These are phyloP conservation scores for Shiraia sp. DNA, from an alignment of 2,329 filamentous ascomycete genomes.

Conservation along the genomic window DNA sequence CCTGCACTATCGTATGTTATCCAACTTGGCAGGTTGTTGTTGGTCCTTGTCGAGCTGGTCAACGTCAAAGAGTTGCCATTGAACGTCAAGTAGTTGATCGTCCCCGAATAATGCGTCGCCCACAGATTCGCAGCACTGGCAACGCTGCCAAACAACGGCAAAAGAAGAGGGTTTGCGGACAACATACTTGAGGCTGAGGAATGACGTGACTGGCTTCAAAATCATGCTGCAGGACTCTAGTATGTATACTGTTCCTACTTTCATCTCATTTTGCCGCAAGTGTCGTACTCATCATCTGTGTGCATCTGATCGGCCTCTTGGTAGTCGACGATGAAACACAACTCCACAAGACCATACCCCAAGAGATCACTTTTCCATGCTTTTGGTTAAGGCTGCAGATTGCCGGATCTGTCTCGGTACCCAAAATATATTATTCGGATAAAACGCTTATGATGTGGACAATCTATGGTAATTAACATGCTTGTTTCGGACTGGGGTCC, in stretches of 20 bases:
- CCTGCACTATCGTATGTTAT: conserved; percentile 33
- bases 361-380: conserved; percentile 8
- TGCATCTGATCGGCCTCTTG: conserved; percentile 10
- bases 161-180: conserved; percentile 20
- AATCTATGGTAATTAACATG: conserved; percentile 17
- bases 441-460: conserved; percentile 9
- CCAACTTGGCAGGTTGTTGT: conserved; percentile 35
- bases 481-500: conserved; percentile 13
- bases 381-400: conserved; percentile 6
- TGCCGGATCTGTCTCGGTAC: conserved; percentile 7
- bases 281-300: conserved; percentile 11
- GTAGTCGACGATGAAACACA: conserved; percentile 18
- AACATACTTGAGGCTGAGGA: conserved; percentile 22
- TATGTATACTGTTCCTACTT: conserved; percentile 14
- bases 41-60: conserved; percentile 19
- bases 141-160: conserved; percentile 30
- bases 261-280: conserved; percentile 8
- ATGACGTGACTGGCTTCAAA: not conserved
- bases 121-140: conserved; percentile 33
- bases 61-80: conserved; percentile 26
- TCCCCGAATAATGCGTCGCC: conserved; percentile 37
- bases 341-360: conserved; percentile 7
- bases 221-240: not conserved
- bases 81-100: conserved; percentile 33
- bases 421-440: conserved; percentile 11